These are phyloP conservation scores for Coemansia sp. DNA, from an alignment of 192 early-diverging fungal genomes.

Conservation along the genomic window DNA sequence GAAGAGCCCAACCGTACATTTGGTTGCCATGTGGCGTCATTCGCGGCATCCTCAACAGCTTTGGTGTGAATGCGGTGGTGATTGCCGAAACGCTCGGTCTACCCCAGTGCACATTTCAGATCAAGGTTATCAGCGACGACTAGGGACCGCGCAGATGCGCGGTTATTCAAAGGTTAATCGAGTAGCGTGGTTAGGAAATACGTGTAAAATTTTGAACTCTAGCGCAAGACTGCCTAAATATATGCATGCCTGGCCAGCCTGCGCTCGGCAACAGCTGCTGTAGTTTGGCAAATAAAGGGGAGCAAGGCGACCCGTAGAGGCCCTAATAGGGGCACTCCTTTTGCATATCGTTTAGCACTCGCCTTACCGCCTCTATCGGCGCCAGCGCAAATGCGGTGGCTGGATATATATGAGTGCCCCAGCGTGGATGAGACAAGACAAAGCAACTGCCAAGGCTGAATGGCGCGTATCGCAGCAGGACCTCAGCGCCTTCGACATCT, in stretches of 20 bases:
- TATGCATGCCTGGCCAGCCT: no score
- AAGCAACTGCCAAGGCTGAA: slow-evolving; percentile 80
- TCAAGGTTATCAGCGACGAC: slow-evolving; percentile 39
- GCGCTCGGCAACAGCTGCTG: no score
- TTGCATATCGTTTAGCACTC: slow-evolving; percentile 24
- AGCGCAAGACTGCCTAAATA: no score
- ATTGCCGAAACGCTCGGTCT: slow-evolving; percentile 80
- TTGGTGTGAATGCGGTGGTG: slow-evolving; percentile 82
- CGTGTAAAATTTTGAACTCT: no score
- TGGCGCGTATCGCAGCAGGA: slow-evolving; percentile 70
- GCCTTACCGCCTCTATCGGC: slow-evolving; percentile 51
- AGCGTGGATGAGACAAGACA: slow-evolving; percentile 79
- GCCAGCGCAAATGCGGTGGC: slow-evolving; percentile 81
- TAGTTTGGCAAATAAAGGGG: no score
- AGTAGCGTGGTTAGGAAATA: no score
- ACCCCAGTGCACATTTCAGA: slow-evolving; percentile 71
- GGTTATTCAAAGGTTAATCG: no score
- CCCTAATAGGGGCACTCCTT: background rate
- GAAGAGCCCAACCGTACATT: slow-evolving; percentile 78
- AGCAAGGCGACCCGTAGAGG: no score
- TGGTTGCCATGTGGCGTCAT: slow-evolving; percentile 97
- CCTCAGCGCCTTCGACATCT: slow-evolving; percentile 78
- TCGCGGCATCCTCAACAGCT: slow-evolving; percentile 85
- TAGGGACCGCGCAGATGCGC: no score
- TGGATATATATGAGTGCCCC: slow-evolving; percentile 89